Evolutionary conservation across 805 yeast genomes (phyloP), one percentile per base, ranked within the genome.

Genomic region (Monosporozyma servazzii): DNA sequence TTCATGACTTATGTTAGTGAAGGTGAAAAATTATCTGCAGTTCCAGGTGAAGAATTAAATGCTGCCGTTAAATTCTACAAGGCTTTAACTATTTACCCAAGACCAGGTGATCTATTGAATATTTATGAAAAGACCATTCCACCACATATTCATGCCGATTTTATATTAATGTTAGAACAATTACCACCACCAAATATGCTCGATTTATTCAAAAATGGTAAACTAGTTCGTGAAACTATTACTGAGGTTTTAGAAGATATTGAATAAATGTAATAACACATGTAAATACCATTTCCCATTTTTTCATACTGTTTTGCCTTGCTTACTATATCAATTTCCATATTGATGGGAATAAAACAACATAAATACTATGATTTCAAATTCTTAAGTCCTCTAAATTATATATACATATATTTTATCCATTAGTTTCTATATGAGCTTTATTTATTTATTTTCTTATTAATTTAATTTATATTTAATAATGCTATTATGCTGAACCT

Each of bases 81-180:
- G 70, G 98, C 97, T n/a, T 76, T 93, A 65, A 79, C 87, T 42
- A 90, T 89, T 48, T 91, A 90, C 70, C 98, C 99, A 55, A 84
- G 85, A 69, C 99, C 99, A 53, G 83, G 93, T 52, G 96, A 88
- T 63, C 80, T 93, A 61, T 76, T 93, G 67, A 85, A 84, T 47
- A 82, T 91, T 62, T 90, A 88, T 73, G 96, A 91, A 75, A 86
- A 86, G 75, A 78, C 90, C 51, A 81, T 91, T 57, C 90, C 93
- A 48, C 84, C 82, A 65, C 81, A 79, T 44, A 83, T 90, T 53
- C 83, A 88, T 66, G 96, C 89, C 64, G 75, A 82, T 59, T 77
- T 91, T 60, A 85, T 89, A 60, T 78, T 85, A 78, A 83, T 90
- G 89, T 82, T 91, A 67, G 95, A 96, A 51, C 79, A 86, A 61